Evolutionary conservation across 2,329 filamentous ascomycete species (phyloP).

Genomic region (Macrophomina tecta): DNA sequence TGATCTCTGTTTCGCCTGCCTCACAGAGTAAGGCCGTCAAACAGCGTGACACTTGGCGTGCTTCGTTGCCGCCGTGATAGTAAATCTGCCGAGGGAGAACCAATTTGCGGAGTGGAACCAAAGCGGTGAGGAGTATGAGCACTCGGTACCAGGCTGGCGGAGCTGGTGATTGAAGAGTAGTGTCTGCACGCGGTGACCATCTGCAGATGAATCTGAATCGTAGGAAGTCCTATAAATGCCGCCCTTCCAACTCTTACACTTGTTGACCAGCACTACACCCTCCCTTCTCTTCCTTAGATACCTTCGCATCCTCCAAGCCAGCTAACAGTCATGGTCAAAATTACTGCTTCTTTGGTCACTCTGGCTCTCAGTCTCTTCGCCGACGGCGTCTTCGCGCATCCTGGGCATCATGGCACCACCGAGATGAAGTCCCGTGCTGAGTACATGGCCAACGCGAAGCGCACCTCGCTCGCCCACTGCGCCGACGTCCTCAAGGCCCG

Average conservation of each 20-base stretch:
- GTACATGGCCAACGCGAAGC: slow-evolving; percentile 35
- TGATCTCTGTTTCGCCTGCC: slow-evolving; percentile 15
- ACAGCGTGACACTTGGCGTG: slow-evolving; percentile 4
- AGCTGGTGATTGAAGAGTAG: background rate
- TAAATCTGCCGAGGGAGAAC: background rate
- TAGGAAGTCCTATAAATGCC: background rate
- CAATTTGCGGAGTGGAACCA: background rate
- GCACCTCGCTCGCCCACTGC: slow-evolving; percentile 44
- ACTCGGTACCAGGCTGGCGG: background rate
- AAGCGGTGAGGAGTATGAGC: background rate
- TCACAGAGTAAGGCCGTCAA: slow-evolving; percentile 1
- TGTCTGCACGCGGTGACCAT: background rate
- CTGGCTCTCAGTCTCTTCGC: slow-evolving; percentile 24
- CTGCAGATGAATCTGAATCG: no score
- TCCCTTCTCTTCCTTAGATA: background rate
- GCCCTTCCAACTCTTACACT: background rate
- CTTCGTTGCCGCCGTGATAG: slow-evolving; percentile 7
- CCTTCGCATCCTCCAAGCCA: background rate
- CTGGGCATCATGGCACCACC: slow-evolving; percentile 35
- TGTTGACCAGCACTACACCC: background rate
- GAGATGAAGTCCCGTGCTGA: slow-evolving; percentile 45
- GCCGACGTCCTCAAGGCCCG: slow-evolving; percentile 47
- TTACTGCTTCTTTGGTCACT: slow-evolving; percentile 10
- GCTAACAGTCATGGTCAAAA: slow-evolving; percentile 6
- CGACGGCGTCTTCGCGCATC: slow-evolving; percentile 38